phyloP scores from a whole-genome alignment of 2,329 filamentous ascomycete genomes.

The Periconia sp. region DNA sequence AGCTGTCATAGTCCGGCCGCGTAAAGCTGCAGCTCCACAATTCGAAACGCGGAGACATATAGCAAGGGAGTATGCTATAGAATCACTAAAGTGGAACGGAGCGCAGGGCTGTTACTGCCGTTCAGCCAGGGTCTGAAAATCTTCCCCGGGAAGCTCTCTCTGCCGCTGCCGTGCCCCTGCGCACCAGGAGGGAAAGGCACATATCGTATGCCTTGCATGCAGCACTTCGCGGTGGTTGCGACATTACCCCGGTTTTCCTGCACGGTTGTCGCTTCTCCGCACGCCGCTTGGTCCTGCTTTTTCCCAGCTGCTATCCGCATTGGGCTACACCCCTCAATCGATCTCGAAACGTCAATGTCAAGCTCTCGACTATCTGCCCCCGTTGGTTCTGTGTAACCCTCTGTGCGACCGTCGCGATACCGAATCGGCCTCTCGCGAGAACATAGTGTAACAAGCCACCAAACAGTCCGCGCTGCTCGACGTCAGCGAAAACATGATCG shows the following conservation, averaged over 20 bases:
- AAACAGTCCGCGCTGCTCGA: neutral
- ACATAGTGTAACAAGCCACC: slow-evolving; percentile 1
- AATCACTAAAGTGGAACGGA: slow-evolving; percentile 17
- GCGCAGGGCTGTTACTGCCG: slow-evolving; percentile 15
- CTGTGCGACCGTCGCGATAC: neutral
- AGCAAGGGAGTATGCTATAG: slow-evolving; percentile 18
- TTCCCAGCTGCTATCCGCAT: slow-evolving; percentile 12
- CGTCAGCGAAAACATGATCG: no score
- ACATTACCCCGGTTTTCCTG: slow-evolving; percentile 17
- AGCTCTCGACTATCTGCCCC: slow-evolving; percentile 3
- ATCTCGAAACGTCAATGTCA: slow-evolving; percentile 12
- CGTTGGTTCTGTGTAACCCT: slow-evolving; percentile 3
- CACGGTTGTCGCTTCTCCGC: slow-evolving; percentile 20
- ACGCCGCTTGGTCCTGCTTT: slow-evolving; percentile 18
- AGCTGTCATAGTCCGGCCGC: slow-evolving; percentile 11
- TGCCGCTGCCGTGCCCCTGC: slow-evolving; percentile 18
- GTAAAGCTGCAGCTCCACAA: slow-evolving; percentile 22
- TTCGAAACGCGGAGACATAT: slow-evolving; percentile 26
- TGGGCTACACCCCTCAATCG: slow-evolving; percentile 16
- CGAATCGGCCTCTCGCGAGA: neutral
- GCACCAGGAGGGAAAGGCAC: slow-evolving; percentile 14
- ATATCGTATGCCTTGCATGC: slow-evolving; percentile 35
- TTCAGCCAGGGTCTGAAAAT: slow-evolving; percentile 15
- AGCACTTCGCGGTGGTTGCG: slow-evolving; percentile 15
- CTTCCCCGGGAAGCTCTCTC: slow-evolving; percentile 21